These are phyloP conservation scores for Mycena rosella DNA, from an alignment of 768 basidiomycete genomes.

Conservation along the genomic window DNA sequence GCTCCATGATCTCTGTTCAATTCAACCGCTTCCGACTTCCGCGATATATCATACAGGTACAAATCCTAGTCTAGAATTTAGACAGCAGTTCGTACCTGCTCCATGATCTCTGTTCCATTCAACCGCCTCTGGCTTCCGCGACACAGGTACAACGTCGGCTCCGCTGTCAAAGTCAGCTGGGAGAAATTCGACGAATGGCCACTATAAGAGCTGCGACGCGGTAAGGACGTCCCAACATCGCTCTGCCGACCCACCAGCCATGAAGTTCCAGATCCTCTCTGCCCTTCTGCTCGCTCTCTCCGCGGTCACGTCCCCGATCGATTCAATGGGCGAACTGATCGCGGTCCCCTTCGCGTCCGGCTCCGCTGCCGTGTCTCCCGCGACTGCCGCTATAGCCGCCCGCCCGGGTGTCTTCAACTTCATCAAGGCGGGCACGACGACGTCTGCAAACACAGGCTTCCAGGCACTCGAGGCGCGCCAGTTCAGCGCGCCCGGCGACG, in stretches of 20 bases:
- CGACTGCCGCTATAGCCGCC: neutral
- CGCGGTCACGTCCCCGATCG: slow-evolving; percentile 7
- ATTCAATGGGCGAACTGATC: slow-evolving; percentile 5
- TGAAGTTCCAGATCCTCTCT: slow-evolving; percentile 9
- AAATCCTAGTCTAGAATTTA: too few species aligned
- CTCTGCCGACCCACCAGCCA: slow-evolving; percentile 9
- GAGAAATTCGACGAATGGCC: slow-evolving; percentile 6
- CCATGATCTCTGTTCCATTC: slow-evolving; percentile 4
- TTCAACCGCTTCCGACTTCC: slow-evolving; percentile 2
- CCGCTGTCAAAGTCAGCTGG: neutral
- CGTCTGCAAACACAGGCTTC: slow-evolving; percentile 8
- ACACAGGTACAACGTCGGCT: slow-evolving; percentile 9
- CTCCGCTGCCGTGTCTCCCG: slow-evolving; percentile 8
- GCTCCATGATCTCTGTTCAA: slow-evolving; percentile 3
- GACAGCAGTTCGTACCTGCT: slow-evolving; percentile 6
- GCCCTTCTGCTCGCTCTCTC: slow-evolving; percentile 14
- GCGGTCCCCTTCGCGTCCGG: slow-evolving; percentile 17
- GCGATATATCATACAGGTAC: slow-evolving; percentile 7
- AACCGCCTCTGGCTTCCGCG: slow-evolving; percentile 1
- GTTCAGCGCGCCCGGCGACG: slow-evolving; percentile 10
- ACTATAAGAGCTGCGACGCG: slow-evolving; percentile 1
- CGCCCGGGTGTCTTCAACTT: slow-evolving; percentile 8
- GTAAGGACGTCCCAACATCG: slow-evolving; percentile 8
- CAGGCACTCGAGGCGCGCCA: slow-evolving; percentile 10
- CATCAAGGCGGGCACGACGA: slow-evolving; percentile 14